Evolutionary conservation across 139 green algal genomes (phyloP).

Genomic region (Ostreobium quekettii): DNA sequence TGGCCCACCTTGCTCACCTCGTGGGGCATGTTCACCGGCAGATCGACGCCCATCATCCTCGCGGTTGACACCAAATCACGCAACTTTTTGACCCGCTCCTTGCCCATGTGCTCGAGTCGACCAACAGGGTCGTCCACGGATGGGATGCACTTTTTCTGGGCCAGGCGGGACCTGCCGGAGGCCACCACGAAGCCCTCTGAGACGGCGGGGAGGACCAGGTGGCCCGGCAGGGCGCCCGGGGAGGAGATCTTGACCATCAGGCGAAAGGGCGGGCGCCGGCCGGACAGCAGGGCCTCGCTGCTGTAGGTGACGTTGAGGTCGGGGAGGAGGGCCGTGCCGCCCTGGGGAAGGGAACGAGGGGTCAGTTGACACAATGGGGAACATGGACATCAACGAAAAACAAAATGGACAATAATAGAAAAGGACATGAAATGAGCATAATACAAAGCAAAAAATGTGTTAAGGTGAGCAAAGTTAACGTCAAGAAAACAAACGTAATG

Average conservation of each 20-base stretch:
- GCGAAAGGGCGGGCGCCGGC: constrained; percentile 78
- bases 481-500: too few relatives aligned
- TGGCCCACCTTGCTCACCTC: constrained; percentile 46
- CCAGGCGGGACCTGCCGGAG: constrained; percentile 9
- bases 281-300: constrained; percentile 72
- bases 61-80: constrained; percentile 55
- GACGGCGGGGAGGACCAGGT: background rate
- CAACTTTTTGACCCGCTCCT: constrained; percentile 86
- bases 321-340: constrained; percentile 6
- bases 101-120: constrained; percentile 88
- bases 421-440: too few relatives aligned
- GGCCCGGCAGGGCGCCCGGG: background rate
- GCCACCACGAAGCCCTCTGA: constrained; percentile 13
- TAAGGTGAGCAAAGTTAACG: too few relatives aligned
- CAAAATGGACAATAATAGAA: too few relatives aligned
- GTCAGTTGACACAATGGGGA: too few relatives aligned
- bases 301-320: constrained; percentile 50
- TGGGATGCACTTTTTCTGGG: constrained; percentile 62
- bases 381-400: too few relatives aligned
- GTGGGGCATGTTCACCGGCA: background rate
- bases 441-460: too few relatives aligned
- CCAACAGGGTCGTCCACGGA: constrained; percentile 72
- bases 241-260: constrained; percentile 50
- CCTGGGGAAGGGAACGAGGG: too few relatives aligned
- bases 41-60: constrained; percentile 23